Percentiles rank a stretch among this genome's conserved stretches.
Evolutionary conservation across 2,329 filamentous ascomycete species (phyloP).

Genomic region (Immersiporthe knoxdaviesiana): DNA sequence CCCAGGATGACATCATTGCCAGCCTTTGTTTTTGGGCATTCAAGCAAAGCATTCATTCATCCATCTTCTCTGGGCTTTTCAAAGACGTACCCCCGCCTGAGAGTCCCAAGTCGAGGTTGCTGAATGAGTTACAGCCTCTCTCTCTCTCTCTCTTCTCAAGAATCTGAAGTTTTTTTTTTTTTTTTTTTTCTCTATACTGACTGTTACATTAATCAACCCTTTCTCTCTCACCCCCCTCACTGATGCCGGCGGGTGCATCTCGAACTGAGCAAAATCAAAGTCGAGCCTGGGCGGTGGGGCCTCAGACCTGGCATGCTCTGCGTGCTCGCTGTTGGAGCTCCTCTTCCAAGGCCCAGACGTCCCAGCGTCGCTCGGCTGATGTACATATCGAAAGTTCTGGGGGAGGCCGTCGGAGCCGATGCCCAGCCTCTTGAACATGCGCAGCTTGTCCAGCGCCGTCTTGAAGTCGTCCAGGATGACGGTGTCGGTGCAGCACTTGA

Average conservation of each 20-base stretch:
- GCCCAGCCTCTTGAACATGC: slow-evolving; percentile 14
- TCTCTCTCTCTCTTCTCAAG: no score
- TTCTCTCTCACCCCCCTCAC: background rate
- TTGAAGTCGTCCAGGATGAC: slow-evolving; percentile 73
- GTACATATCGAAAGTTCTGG: background rate
- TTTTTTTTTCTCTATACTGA: background rate
- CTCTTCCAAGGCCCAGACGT: background rate
- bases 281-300: background rate
- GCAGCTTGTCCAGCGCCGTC: slow-evolving; percentile 50
- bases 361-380: slow-evolving; percentile 1
- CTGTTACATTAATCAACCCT: no score
- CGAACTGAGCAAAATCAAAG: slow-evolving; percentile 8
- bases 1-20: slow-evolving; percentile 12
- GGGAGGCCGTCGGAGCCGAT: slow-evolving; percentile 1
- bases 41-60: no score
- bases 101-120: no score
- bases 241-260: slow-evolving; percentile 15
- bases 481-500: slow-evolving; percentile 69
- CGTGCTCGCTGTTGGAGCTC: slow-evolving; percentile 9
- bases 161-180: background rate
- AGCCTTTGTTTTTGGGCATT: background rate
- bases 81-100: no score
- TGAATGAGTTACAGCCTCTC: no score
- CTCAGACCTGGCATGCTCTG: slow-evolving; percentile 9
- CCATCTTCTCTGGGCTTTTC: no score